A percentile compares a stretch with the other conserved stretches of the same genome.
These are phyloP conservation scores for Thraustochytrium sp. DNA, from an alignment of 352 stramenopile species.

Conservation along the genomic window DNA sequence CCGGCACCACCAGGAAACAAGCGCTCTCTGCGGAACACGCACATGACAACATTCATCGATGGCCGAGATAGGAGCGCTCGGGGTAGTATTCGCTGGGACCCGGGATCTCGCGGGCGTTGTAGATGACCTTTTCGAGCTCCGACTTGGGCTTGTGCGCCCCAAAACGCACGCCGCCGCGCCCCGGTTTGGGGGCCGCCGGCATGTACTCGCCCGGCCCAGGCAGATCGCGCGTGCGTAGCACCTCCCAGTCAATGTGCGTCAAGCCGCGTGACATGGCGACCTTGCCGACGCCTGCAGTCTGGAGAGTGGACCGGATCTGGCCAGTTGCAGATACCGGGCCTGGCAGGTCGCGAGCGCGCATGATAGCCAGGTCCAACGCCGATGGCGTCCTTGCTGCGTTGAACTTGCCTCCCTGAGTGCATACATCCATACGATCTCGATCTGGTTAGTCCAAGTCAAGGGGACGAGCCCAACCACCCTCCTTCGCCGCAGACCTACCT, in stretches of 20 bases:
- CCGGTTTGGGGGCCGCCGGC: too few relatives aligned
- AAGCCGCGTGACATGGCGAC: conserved; percentile 10
- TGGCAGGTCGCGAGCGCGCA: not conserved
- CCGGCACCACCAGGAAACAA: too few relatives aligned
- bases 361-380: not conserved
- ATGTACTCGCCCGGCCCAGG: conserved; percentile 22
- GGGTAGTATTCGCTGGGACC: conserved; percentile 32
- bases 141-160: conserved; percentile 27
- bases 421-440: not conserved
- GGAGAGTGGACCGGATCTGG: not conserved
- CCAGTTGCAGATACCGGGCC: not conserved
- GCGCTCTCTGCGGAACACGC: too few relatives aligned
- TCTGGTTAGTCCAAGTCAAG: too few relatives aligned
- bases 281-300: not conserved
- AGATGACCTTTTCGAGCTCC: conserved; percentile 34
- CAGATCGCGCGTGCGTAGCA: not conserved
- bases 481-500: not conserved
- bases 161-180: conserved; percentile 1
- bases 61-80: conserved; percentile 27
- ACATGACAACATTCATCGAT: too few relatives aligned
- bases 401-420: not conserved
- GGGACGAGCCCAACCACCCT: too few relatives aligned
- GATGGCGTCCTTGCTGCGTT: conserved; percentile 3
- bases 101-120: conserved; percentile 33
- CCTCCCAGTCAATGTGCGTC: conserved; percentile 29